phyloP scores from a whole-genome alignment of 129 eudicot genomes.

The Flaveria ramosissima region DNA sequence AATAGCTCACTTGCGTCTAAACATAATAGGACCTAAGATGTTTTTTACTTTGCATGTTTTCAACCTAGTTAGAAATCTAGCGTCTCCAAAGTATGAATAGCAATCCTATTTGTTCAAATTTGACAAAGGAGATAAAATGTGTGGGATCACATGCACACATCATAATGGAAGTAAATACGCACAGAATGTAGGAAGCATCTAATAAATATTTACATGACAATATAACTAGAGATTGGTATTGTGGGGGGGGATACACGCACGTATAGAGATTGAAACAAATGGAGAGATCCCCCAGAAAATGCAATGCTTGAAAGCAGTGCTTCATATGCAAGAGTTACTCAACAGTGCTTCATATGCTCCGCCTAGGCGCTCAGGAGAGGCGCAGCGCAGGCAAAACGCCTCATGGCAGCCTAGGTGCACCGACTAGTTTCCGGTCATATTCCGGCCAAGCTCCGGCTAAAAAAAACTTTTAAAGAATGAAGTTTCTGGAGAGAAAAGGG shows the following conservation, averaged over 20 bases:
- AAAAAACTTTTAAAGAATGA: too few relatives aligned
- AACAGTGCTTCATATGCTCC: conserved; percentile 72
- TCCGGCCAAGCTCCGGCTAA: too few relatives aligned
- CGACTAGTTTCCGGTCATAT: too few relatives aligned
- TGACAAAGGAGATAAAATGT: conserved; percentile 7
- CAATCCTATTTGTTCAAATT: conserved; percentile 46
- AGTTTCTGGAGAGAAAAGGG: too few relatives aligned
- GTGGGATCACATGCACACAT: conserved; percentile 8
- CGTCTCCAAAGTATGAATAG: conserved; percentile 52
- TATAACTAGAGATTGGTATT: conserved; percentile 1
- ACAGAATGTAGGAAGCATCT: neutral
- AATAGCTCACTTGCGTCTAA: conserved; percentile 80
- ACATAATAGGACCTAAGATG: conserved; percentile 52
- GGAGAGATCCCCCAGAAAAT: conserved; percentile 65
- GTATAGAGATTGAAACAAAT: neutral
- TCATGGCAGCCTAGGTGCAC: too few relatives aligned
- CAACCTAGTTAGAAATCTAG: conserved; percentile 67
- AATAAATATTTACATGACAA: neutral
- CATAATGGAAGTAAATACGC: neutral
- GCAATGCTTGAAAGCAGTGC: conserved; percentile 70
- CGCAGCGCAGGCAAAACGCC: too few relatives aligned
- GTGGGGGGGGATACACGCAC: neutral
- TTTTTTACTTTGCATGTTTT: conserved; percentile 64
- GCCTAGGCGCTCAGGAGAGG: too few relatives aligned
- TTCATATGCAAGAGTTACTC: too few relatives aligned